These are phyloP conservation scores for Dendrocalamus sinicus DNA, from an alignment of 176 grass and related monocot species.

Conservation along the genomic window DNA sequence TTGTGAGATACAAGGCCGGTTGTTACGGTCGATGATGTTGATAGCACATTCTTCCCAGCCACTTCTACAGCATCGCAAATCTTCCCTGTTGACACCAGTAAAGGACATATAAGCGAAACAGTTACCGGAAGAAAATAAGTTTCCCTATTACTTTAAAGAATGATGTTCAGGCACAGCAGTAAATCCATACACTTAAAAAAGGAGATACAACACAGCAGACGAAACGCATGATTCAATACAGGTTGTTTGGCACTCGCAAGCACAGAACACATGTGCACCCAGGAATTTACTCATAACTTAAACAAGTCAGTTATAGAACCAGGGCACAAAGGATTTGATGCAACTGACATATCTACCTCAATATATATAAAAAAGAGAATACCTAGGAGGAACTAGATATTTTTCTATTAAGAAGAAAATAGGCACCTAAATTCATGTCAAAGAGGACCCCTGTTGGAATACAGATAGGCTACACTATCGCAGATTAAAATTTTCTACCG, in stretches of 20 bases:
- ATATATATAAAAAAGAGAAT: not conserved
- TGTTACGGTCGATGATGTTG: slow-evolving; percentile 83
- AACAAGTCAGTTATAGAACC: not conserved
- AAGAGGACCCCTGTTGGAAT: no score
- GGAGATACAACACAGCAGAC: not conserved
- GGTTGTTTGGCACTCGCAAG: no score
- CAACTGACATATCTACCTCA: not conserved
- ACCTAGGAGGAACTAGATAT: no score
- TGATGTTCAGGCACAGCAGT: no score
- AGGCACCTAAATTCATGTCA: no score
- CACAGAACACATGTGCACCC: not conserved
- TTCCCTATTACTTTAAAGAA: not conserved
- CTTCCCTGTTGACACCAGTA: slow-evolving; percentile 55
- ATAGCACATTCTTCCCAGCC: slow-evolving; percentile 81
- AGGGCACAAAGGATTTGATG: not conserved
- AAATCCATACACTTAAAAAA: no score
- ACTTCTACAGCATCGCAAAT: slow-evolving; percentile 82
- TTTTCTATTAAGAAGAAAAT: no score
- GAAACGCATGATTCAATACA: not conserved
- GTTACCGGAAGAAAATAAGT: not conserved
- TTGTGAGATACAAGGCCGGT: slow-evolving; percentile 77
- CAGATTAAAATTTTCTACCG: no score
- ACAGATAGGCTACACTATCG: no score
- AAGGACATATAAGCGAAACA: not conserved
- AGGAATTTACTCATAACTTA: not conserved